These are phyloP conservation scores for Arthrobotrys sphaeroides DNA, from an alignment of 2,329 filamentous ascomycete genomes.

Conservation along the genomic window DNA sequence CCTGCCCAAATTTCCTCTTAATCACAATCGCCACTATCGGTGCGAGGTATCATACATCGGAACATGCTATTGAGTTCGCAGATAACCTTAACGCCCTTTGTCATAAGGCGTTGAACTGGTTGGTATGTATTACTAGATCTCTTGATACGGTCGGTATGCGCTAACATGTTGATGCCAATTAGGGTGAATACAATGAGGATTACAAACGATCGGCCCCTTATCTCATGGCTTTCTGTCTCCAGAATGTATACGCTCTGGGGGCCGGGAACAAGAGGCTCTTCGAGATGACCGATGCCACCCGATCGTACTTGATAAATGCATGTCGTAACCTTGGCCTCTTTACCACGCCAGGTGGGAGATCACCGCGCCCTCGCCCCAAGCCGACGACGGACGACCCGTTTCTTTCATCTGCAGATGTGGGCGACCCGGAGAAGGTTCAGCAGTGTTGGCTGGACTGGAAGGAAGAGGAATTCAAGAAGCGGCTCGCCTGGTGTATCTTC, in stretches of 20 bases:
- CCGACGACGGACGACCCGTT: slow-evolving; percentile 45
- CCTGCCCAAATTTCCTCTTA: slow-evolving; percentile 56
- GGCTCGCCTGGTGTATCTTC: slow-evolving; percentile 58
- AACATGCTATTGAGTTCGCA: slow-evolving; percentile 57
- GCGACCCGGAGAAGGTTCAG: slow-evolving; percentile 55
- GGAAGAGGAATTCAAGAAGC: slow-evolving; percentile 56
- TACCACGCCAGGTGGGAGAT: slow-evolving; percentile 36
- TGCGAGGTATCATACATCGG: slow-evolving; percentile 57
- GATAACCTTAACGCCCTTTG: slow-evolving; percentile 58
- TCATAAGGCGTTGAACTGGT: slow-evolving; percentile 56
- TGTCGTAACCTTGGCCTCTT: slow-evolving; percentile 57
- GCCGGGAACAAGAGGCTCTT: slow-evolving; percentile 57
- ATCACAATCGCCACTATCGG: slow-evolving; percentile 58
- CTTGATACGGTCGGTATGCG: neutral
- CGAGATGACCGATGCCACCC: slow-evolving; percentile 57
- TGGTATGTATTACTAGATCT: slow-evolving; percentile 52
- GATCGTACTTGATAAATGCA: slow-evolving; percentile 57
- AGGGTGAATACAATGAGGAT: slow-evolving; percentile 57
- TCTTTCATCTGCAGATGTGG: slow-evolving; percentile 28
- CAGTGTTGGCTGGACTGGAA: slow-evolving; percentile 56
- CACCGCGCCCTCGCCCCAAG: slow-evolving; percentile 28
- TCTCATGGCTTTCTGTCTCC: slow-evolving; percentile 58
- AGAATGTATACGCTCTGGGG: slow-evolving; percentile 57
- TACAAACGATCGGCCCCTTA: slow-evolving; percentile 57
- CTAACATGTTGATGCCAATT: slow-evolving; percentile 4